Base-by-base conservation (phyloP, 805 yeast species). In the Starmerella sirachaensis region DNA sequence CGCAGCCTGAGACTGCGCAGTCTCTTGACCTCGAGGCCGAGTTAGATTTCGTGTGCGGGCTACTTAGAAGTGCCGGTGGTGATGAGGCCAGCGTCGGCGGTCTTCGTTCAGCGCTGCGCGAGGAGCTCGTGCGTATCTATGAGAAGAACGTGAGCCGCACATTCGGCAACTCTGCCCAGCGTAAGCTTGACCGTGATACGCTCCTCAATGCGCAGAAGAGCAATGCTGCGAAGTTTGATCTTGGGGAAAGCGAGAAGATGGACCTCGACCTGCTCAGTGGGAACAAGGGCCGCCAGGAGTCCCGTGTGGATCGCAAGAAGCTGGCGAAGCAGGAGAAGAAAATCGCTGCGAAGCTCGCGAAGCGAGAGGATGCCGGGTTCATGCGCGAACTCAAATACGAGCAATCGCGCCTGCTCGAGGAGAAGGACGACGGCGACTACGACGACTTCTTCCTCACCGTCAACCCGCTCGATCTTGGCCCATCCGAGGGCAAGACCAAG, bases 241-340 rank as follows among this genome's bases (percentile, higher is more conserved):
- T 44, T n/a, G 38, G 40, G 9, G 45, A 43, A 13, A 31, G 38
- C 9, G 48, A 46, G 12, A 69, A 78, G 12, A 72, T 74, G 44
- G 95, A 85, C 55, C 78, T 91, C 48, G 95, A 86, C 46, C 47
- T 51, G 37, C 93, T 86, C 46, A 52, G 59, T 16, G 69, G 93
- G 0, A 95, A 94, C 40, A 73, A 94, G 61, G 48, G 48, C 37
- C 76, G 78, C 49, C 79, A 85, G 65, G 97, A 91, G 59, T 77
- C 93, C 31, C 74, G 93, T 54, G 99, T 91, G 29, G 98, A 91
- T 60, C 80, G 80, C 68, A 86, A 85, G 75, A 91, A 91, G 61
- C 74, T 91, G 53, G 95, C 86, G 57, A 91, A 88, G 61, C 98
- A 95, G 41, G 99, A 91, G 65, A 75, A 85, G 54, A 91, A 91